Percentiles rank a stretch among this genome's conserved stretches.
Conservation (phyloP, 208 protist genomes). For the Herpetomonas tarakana region DNA sequence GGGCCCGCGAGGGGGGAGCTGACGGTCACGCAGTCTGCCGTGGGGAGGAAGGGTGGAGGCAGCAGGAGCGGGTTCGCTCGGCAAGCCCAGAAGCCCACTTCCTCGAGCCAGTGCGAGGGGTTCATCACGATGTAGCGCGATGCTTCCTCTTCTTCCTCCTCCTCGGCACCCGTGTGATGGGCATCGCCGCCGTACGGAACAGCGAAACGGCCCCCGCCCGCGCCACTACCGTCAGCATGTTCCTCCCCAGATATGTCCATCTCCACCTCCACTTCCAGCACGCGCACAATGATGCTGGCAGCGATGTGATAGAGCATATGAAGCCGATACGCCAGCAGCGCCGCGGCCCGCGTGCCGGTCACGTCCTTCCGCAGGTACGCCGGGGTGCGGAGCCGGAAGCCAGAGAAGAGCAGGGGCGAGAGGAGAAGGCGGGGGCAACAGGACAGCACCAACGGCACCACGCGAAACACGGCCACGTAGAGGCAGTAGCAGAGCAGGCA, state of each 20-base stretch:
- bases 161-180: slow-evolving; percentile 2
- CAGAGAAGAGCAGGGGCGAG: not conserved
- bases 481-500: slow-evolving; percentile 35
- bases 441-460: slow-evolving; percentile 16
- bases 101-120: slow-evolving; percentile 69
- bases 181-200: no score
- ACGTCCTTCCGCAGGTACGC: not conserved
- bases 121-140: slow-evolving; percentile 38
- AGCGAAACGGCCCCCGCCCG: no score
- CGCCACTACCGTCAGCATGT: no score
- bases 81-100: slow-evolving; percentile 80
- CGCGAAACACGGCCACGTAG: slow-evolving; percentile 49
- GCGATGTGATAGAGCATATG: slow-evolving; percentile 18
- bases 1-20: no score
- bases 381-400: not conserved
- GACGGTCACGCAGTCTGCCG: no score
- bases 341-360: no score
- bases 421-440: slow-evolving; percentile 19
- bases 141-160: not conserved
- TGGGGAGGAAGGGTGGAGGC: not conserved
- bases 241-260: slow-evolving; percentile 22
- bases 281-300: slow-evolving; percentile 22
- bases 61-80: slow-evolving; percentile 54
- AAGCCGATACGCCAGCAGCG: not conserved
- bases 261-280: slow-evolving; percentile 35